These are phyloP conservation scores for Apiospora hydei DNA, from an alignment of 2,329 filamentous ascomycete species.

Conservation along the genomic window DNA sequence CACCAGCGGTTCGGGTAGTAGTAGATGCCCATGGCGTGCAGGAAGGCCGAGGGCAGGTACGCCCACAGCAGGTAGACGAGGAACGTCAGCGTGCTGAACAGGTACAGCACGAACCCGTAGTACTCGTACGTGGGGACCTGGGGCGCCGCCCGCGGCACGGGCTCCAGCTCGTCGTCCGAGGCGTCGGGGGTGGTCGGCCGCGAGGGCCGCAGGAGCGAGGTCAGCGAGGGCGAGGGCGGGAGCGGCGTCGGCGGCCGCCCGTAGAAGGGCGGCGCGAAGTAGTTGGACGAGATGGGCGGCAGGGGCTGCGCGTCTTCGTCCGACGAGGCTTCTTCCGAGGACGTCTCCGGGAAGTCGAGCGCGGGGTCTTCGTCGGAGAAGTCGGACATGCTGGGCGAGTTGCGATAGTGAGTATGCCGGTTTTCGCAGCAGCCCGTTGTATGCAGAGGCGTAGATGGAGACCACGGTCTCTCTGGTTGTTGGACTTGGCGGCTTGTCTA, in stretches of 20 bases:
- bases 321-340: constrained; percentile 33
- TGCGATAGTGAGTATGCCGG: neutral
- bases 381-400: constrained; percentile 26
- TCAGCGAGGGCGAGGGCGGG: constrained; percentile 90
- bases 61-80: constrained; percentile 79
- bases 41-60: constrained; percentile 88
- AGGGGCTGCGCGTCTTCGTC: constrained; percentile 46
- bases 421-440: neutral
- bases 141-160: constrained; percentile 83
- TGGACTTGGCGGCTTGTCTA: neutral
- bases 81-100: constrained; percentile 85
- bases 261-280: constrained; percentile 88
- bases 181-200: constrained; percentile 93
- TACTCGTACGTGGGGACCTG: constrained; percentile 99
- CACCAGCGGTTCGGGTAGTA: constrained; percentile 99
- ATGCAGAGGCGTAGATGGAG: neutral
- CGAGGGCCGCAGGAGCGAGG: constrained; percentile 87
- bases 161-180: constrained; percentile 83
- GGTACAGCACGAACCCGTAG: constrained; percentile 97
- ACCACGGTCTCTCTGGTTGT: neutral
- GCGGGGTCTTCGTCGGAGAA: constrained; percentile 27
- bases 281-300: constrained; percentile 58
- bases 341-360: constrained; percentile 23
- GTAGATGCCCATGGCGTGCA: constrained; percentile 91
- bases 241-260: constrained; percentile 94